These are phyloP conservation scores for Paracamarosporium sp. DNA, from an alignment of 2,329 filamentous ascomycete species.

Conservation along the genomic window DNA sequence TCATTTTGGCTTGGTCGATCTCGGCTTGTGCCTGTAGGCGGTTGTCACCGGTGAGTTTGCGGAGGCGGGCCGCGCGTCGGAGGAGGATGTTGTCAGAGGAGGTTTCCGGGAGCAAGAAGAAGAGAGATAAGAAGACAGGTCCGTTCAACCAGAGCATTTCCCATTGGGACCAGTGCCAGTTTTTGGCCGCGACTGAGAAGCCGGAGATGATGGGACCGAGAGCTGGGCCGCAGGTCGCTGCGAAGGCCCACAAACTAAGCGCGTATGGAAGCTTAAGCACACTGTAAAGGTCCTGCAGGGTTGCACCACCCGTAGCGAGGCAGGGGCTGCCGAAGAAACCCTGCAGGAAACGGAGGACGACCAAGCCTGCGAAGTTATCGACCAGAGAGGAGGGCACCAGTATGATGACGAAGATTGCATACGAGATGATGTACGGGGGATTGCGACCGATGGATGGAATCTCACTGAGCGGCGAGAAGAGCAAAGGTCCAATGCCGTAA, in stretches of 20 bases:
- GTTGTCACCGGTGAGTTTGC: slow-evolving; percentile 69
- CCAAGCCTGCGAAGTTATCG: slow-evolving; percentile 67
- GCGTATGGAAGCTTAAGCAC: slow-evolving; percentile 54
- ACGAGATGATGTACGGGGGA: slow-evolving; percentile 71
- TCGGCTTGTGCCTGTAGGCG: slow-evolving; percentile 79
- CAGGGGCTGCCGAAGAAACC: slow-evolving; percentile 50
- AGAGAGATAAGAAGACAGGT: slow-evolving; percentile 75
- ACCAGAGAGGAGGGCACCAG: slow-evolving; percentile 69
- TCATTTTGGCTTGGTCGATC: slow-evolving; percentile 64
- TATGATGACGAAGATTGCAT: slow-evolving; percentile 72
- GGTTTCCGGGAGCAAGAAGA: slow-evolving; percentile 87
- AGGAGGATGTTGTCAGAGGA: slow-evolving; percentile 82
- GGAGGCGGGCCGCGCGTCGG: slow-evolving; percentile 72
- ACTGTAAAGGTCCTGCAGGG: slow-evolving; percentile 48
- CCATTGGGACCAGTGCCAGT: slow-evolving; percentile 89
- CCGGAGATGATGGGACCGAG: slow-evolving; percentile 71
- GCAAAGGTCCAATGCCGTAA: slow-evolving; percentile 66
- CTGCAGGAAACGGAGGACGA: slow-evolving; percentile 58
- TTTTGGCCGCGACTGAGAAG: slow-evolving; percentile 71
- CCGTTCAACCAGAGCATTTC: slow-evolving; percentile 80
- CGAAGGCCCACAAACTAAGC: slow-evolving; percentile 53
- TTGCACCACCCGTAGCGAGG: slow-evolving; percentile 47
- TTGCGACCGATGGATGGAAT: slow-evolving; percentile 72
- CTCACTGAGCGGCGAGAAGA: slow-evolving; percentile 72
- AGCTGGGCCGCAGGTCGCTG: slow-evolving; percentile 67